Evolutionary conservation across 2,329 filamentous ascomycete genomes (phyloP), one percentile per base, ranked within the genome.

Genomic region (Phialophora expanda): DNA sequence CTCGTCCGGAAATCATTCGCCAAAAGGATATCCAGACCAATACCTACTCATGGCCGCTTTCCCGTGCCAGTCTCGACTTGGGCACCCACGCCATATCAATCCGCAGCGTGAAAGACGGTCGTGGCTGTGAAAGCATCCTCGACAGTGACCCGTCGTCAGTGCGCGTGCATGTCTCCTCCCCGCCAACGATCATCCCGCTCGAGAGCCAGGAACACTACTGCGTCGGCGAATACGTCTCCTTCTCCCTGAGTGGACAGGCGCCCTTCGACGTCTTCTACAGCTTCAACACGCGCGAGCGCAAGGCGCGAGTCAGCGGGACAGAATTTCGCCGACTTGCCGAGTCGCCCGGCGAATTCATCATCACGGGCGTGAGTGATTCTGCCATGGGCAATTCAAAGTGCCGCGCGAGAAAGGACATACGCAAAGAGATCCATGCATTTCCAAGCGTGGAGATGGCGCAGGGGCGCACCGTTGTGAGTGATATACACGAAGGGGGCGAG

Each of bases 401-500:
- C 76, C 90, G 90, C 64, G 92, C 93, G 0, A 84, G 87, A 7
- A 90, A 93, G 63, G 85, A 91, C 67, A 86, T 97, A 57, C 86
- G 85, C 60, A 96, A 96, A 78, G 84, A 85, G 6, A 96, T 99
- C 72, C 95, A 98, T 76, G 90, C 92, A 59, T 90, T 98, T 80
- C 95, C 95, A 2, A 93, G 90, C 66, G 96, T 97, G 55, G 89
- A 89, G 71, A 92, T 99, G 71, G 94, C 90, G 74, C 91, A 92
- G 74, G 96, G 96, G 32, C 86, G 86, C 68, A 89, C 91, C 66
- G 87, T 89, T 6, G 88, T 90, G 71, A 89, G 96, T 41, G 95
- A 98, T 75, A 99, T 99, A 69, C 96, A 98, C 77, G 94, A 99
- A 81, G 95, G 95, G 72, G 93, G 93, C 68, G 91, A 96, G 76